phyloP scores from a whole-genome alignment of 345 rosid genomes.

The Citrus unshiu region DNA sequence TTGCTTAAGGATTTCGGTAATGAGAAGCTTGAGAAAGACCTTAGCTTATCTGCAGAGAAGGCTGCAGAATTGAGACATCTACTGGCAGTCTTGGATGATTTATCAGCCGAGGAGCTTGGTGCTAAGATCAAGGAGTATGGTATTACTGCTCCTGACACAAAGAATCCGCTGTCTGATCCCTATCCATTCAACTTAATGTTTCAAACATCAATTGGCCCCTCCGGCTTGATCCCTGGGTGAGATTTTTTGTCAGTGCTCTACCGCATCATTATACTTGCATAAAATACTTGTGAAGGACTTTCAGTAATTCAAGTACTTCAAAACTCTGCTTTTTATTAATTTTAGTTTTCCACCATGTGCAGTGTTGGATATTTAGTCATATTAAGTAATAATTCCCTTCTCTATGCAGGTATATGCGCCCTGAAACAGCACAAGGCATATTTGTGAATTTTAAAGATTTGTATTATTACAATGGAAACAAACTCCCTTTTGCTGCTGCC shows the following conservation, averaged over 20 bases:
- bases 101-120: conserved; percentile 71
- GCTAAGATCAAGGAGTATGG: conserved; percentile 78
- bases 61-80: conserved; percentile 81
- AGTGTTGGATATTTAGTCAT: not conserved
- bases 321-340: not conserved
- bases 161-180: conserved; percentile 83
- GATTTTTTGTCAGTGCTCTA: conserved; percentile 4
- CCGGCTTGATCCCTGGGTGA: conserved; percentile 79
- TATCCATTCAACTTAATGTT: conserved; percentile 95
- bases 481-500: conserved; percentile 97
- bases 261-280: not conserved
- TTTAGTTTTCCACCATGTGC: not conserved
- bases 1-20: conserved; percentile 84
- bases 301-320: not conserved
- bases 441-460: conserved; percentile 88
- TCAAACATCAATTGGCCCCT: conserved; percentile 95
- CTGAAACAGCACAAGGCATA: conserved; percentile 98
- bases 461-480: conserved; percentile 86
- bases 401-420: conserved; percentile 79
- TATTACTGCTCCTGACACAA: conserved; percentile 79
- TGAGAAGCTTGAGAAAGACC: conserved; percentile 87
- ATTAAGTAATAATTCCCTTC: not conserved
- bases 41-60: conserved; percentile 54
- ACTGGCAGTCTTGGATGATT: conserved; percentile 80
- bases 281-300: not conserved